Evolutionary conservation across 352 stramenopile genomes (phyloP), one percentile per base, ranked within the genome.

Genomic region (Pythium myriotylum): DNA sequence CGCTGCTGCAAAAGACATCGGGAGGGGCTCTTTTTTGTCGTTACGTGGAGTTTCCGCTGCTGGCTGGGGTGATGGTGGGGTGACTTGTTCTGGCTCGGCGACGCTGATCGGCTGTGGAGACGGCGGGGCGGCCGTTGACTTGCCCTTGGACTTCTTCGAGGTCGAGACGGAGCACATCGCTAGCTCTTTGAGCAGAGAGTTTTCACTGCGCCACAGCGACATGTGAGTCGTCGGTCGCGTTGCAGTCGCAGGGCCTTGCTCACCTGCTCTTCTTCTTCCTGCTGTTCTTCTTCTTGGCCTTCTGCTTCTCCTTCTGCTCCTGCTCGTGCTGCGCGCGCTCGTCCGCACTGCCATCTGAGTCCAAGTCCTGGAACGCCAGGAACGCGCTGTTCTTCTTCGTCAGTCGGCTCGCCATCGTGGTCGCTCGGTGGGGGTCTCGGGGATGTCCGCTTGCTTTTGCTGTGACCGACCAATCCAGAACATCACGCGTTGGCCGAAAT

Each of bases 181-280:
- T 33, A 92, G 65, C 50, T 87, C 81, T 60, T 92, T 92, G 6
- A 92, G 74, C 59, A 78, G 62, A 4, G 72, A 69, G n/a, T 73
- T 78, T 49, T 91, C 81, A 40, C 79, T 88, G 60, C 19, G 19
- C 16, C 20, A 52, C 45, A 22, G 22, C 32, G 20, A 35, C 17
- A 24, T 4, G 23, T 37, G 22, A 37, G 19, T 22, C 10, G 24
- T 3, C n/a, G 4, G 16, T 52, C 17, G 10, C 22, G 7, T 52
- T 39, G 47, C 46, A 22, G 29, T 35, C 5, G 10, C 19, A 24
- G 1, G 8, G 9, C n/a, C 19, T 7, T 17, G 45, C 68, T 33
- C 60, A 76, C 81, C 55, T 89, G 76, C 64, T 89, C 51, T 87
- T 91, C 70, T 91, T 91, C 71, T 89, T 89, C 65, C 59, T 77